Percentiles rank a stretch among this genome's conserved stretches.
These are phyloP conservation scores for Capillidium heterosporum DNA, from an alignment of 371 early-diverging fungal species.

Conservation along the genomic window DNA sequence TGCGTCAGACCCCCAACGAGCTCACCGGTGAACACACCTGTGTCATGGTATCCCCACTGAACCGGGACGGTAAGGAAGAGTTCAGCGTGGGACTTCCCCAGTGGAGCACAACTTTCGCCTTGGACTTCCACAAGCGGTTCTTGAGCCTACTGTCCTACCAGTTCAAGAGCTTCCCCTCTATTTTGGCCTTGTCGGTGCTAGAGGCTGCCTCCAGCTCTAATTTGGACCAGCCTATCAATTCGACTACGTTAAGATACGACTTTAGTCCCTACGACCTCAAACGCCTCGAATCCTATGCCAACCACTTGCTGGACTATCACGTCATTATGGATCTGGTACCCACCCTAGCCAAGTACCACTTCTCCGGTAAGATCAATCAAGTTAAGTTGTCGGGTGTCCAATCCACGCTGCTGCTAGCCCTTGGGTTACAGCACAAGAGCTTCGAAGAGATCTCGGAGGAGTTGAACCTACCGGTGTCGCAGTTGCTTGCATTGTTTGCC, in stretches of 20 bases:
- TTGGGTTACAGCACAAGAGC: conserved; percentile 83
- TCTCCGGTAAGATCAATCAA: conserved; percentile 34
- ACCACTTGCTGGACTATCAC: conserved; percentile 91
- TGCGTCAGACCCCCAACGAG: conserved; percentile 93
- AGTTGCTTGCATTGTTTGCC: conserved; percentile 83
- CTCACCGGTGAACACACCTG: conserved; percentile 96
- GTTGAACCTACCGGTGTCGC: conserved; percentile 59
- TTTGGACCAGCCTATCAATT: conserved; percentile 14
- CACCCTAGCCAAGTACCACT: conserved; percentile 55
- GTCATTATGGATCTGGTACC: conserved; percentile 88
- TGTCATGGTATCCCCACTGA: conserved; percentile 78
- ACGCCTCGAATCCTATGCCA: conserved; percentile 83
- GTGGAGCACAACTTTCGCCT: conserved; percentile 61
- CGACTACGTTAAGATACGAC: conserved; percentile 29
- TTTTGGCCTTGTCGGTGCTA: conserved; percentile 64
- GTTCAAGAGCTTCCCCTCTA: conserved; percentile 65
- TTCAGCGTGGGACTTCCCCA: conserved; percentile 70
- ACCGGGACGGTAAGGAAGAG: conserved; percentile 62
- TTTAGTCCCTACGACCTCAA: conserved; percentile 83
- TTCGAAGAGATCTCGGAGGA: conserved; percentile 74
- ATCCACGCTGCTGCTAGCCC: conserved; percentile 60
- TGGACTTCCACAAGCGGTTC: conserved; percentile 80
- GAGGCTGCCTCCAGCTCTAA: conserved; percentile 29
- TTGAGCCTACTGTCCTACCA: conserved; percentile 68
- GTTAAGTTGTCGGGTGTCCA: conserved; percentile 74